Conservation (phyloP, 23 red algal genomes). For the Rhodosorus marinus region DNA sequence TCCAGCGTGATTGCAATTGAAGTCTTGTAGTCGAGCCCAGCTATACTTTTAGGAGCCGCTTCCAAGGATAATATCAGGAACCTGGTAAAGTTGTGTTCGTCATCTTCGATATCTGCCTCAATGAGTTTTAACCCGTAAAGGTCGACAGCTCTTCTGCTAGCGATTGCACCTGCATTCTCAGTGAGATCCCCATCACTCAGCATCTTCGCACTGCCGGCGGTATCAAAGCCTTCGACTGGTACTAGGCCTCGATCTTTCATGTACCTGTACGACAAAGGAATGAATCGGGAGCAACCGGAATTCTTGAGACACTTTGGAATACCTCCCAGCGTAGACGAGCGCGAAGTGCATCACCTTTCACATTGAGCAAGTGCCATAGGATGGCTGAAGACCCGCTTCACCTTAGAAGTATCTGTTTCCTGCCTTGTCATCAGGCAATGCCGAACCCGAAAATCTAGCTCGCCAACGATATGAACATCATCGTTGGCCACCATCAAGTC, state of each 20-base stretch:
- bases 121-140: conserved; percentile 76
- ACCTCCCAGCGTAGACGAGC: too few relatives aligned
- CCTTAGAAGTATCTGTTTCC: conserved; percentile 22
- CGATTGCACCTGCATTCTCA: conserved; percentile 39
- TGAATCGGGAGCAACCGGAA: too few relatives aligned
- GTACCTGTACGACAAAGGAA: too few relatives aligned
- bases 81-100: conserved; percentile 73
- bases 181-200: conserved; percentile 10
- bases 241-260: conserved; percentile 15
- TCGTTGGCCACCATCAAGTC: conserved; percentile 52
- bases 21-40: conserved; percentile 25
- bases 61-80: conserved; percentile 57
- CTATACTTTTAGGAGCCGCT: not conserved
- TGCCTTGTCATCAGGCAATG: conserved; percentile 59
- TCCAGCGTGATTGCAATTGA: conserved; percentile 71
- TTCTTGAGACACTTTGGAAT: too few relatives aligned
- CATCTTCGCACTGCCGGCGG: conserved; percentile 51
- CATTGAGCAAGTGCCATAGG: conserved; percentile 90
- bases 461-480: conserved; percentile 61
- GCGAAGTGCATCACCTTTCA: too few relatives aligned
- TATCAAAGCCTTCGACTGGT: conserved; percentile 58
- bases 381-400: conserved; percentile 48
- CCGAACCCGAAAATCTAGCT: conserved; percentile 69
- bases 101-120: conserved; percentile 66
- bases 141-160: conserved; percentile 44